A percentile compares a stretch with the other conserved stretches of the same genome.
phyloP scores from a whole-genome alignment of 2,329 filamentous ascomycete species.

The Curvularia verruculosa region DNA sequence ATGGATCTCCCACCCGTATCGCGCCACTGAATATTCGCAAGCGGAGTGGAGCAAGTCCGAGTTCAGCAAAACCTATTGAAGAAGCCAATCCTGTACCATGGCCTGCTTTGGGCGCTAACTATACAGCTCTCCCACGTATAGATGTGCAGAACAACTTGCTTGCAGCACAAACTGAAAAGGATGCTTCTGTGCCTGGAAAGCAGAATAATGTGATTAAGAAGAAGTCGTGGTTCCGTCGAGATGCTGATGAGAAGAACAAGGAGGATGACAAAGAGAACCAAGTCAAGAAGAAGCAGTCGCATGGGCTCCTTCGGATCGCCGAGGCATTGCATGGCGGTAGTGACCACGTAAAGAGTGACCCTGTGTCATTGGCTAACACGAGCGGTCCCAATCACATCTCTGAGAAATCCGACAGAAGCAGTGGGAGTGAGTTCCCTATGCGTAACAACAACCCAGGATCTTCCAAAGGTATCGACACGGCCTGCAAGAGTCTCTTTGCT shows the following conservation, averaged over 20 bases:
- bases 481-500: constrained; percentile 56
- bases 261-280: constrained; percentile 34
- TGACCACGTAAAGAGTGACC: constrained; percentile 40
- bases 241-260: constrained; percentile 40
- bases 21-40: constrained; percentile 64
- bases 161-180: constrained; percentile 22
- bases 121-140: constrained; percentile 27
- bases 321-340: constrained; percentile 47
- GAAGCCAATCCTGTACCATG: constrained; percentile 22
- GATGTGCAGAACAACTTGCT: constrained; percentile 29
- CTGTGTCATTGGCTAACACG: constrained; percentile 7
- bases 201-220: constrained; percentile 46
- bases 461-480: constrained; percentile 48
- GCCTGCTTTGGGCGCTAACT: constrained; percentile 19
- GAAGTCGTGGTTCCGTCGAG: constrained; percentile 56
- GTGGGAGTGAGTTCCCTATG: constrained; percentile 53
- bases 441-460: constrained; percentile 39
- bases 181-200: constrained; percentile 22
- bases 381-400: constrained; percentile 23
- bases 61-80: constrained; percentile 24
- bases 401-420: constrained; percentile 37
- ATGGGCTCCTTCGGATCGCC: constrained; percentile 38
- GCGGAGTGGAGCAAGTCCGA: constrained; percentile 45
- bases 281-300: constrained; percentile 36
- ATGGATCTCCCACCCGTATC: constrained; percentile 57